Base-by-base conservation (phyloP, 306 rosid species). In the Morella rubra region DNA sequence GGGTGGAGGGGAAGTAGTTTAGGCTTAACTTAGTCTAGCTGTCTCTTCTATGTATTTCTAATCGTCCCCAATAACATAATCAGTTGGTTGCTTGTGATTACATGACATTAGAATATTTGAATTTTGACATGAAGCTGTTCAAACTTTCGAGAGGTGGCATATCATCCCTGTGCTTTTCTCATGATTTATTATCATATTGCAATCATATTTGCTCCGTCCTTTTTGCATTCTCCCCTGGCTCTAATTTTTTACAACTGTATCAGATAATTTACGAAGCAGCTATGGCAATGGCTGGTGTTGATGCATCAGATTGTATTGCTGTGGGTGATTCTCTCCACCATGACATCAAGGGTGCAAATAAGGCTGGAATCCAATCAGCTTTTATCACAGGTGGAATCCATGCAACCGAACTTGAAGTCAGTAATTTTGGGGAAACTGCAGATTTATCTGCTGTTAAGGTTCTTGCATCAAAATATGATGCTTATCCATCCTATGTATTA, bases 251-350 rank as follows among this genome's bases (percentile, higher is more conserved):
- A 70, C 16, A 24, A 69, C 65, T 70, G 41, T 44, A 46, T 79
- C 91, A 94, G 98, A 82, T 91, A 76, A 94, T 94, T 75, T 92
- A 94, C 81, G 60, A 88, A 81, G 75, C 96, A 49, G 97, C 95
- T 12, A 84, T 94, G 91, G 88, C 87, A 50, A 85, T 92, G 85
- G 89, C 87, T 40, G 88, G 96, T 42, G 86, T 87, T 44, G 87
- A 90, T 76, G 89, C 80, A 72, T 83, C 84, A 44, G 92, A 94
- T 40, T 86, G 88, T 27, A 80, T 94, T 66, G 93, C 97, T 2
- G 96, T 94, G 10, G 98, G 98, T 22, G 98, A 94, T 78, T 94
- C 98, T 77, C 91, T 92, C 37, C 96, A 94, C 82, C 98, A 94
- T 73, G 98, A 94, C 84, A 92, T 94, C 44, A 94, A 90, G 89